Conservation (phyloP, 345 rosid species). For the Melaleuca quinquenervia region DNA sequence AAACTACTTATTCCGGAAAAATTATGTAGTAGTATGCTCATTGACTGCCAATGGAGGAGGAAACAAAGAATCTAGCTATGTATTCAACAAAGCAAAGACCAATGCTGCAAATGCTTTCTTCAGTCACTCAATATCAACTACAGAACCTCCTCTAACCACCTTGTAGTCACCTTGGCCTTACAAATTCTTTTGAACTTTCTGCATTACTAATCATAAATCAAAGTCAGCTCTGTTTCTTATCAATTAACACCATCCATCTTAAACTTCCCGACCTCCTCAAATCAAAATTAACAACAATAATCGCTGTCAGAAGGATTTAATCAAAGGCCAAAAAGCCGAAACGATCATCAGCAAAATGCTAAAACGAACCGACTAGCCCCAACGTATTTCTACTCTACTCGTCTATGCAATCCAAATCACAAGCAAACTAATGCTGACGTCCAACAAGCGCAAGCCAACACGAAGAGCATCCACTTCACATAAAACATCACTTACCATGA, state of each 20-base stretch:
- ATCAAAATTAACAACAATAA: neutral
- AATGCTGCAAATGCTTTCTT: neutral
- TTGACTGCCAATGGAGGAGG: neutral
- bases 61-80: neutral
- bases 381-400: neutral
- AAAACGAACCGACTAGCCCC: neutral
- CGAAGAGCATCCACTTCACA: neutral
- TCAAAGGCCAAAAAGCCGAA: neutral
- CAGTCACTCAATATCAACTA: neutral
- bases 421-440: neutral
- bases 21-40: neutral
- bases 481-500: constrained; percentile 36
- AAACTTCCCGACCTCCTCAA: neutral
- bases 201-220: neutral
- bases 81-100: neutral
- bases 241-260: neutral
- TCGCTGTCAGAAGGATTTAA: neutral
- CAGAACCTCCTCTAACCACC: neutral
- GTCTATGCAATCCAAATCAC: neutral
- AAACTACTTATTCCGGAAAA: neutral
- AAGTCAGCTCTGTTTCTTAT: neutral
- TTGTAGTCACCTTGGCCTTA: neutral
- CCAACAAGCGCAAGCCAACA: neutral
- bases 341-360: neutral
- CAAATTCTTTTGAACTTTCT: neutral